Evolutionary conservation across 805 yeast genomes (phyloP).

Genomic region (Candida taoyuanica): DNA sequence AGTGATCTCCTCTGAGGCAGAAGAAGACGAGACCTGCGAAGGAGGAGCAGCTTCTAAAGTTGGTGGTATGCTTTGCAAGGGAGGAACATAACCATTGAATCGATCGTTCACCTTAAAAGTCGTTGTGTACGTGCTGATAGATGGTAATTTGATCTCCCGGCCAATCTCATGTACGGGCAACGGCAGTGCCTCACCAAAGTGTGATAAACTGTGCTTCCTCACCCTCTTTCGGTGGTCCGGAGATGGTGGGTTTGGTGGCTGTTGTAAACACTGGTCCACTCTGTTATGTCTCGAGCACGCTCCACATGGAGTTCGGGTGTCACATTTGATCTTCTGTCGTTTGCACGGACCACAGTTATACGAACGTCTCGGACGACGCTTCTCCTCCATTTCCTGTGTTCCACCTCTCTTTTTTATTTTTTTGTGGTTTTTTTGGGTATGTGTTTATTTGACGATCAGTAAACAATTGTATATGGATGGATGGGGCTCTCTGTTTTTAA

Average conservation of each 20-base stretch:
- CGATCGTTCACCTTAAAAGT: constrained; percentile 12
- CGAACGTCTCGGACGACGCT: constrained; percentile 39
- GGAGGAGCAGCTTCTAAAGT: too few species aligned
- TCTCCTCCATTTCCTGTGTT: constrained; percentile 6
- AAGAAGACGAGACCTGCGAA: too few species aligned
- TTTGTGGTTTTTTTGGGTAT: too few species aligned
- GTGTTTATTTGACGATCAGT: too few species aligned
- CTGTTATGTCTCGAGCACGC: constrained; percentile 39
- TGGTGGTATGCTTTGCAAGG: too few species aligned
- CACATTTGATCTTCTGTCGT: constrained; percentile 49
- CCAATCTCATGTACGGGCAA: not conserved
- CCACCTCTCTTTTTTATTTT: too few species aligned
- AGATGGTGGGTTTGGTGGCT: constrained; percentile 43
- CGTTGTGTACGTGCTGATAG: constrained; percentile 18
- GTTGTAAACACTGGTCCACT: constrained; percentile 33
- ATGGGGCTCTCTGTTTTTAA: not conserved
- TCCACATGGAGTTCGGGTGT: constrained; percentile 43
- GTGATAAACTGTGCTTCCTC: constrained; percentile 14
- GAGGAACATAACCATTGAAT: too few species aligned
- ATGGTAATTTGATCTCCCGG: constrained; percentile 17
- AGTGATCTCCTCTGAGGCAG: constrained; percentile 12
- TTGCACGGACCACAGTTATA: constrained; percentile 56
- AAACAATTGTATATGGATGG: not conserved
- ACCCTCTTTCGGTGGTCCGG: constrained; percentile 30
- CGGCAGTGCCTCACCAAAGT: constrained; percentile 8